These are phyloP conservation scores for Sarocladium brachiariae DNA, from an alignment of 2,329 filamentous ascomycete genomes.

Conservation along the genomic window DNA sequence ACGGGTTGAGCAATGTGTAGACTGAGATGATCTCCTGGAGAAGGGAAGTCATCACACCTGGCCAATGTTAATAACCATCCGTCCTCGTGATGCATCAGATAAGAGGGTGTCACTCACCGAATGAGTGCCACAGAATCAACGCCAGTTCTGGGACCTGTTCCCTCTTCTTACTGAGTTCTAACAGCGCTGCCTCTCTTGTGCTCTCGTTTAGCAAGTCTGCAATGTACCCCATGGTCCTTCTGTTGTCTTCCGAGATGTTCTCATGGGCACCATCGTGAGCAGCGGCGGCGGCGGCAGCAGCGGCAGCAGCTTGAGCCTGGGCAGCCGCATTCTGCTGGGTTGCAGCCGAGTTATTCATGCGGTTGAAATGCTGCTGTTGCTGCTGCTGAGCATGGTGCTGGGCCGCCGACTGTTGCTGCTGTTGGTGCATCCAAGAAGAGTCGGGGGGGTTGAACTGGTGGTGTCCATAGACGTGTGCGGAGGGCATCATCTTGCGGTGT, in stretches of 20 bases:
- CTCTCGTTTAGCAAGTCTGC: constrained; percentile 83
- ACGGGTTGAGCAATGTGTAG: constrained; percentile 92
- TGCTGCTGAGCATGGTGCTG: constrained; percentile 52
- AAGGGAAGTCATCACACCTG: constrained; percentile 95
- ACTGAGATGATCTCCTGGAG: constrained; percentile 98
- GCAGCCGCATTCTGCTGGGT: constrained; percentile 19
- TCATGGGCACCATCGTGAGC: constrained; percentile 49
- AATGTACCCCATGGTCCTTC: constrained; percentile 87
- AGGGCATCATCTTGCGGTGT: constrained; percentile 49
- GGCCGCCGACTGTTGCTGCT: constrained; percentile 38
- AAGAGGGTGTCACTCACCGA: constrained; percentile 51
- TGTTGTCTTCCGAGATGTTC: constrained; percentile 79
- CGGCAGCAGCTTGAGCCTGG: constrained; percentile 47
- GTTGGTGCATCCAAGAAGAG: constrained; percentile 62
- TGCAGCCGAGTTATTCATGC: constrained; percentile 37
- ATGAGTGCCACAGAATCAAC: constrained; percentile 96
- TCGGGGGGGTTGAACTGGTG: constrained; percentile 58
- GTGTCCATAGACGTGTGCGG: constrained; percentile 59
- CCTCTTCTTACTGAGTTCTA: constrained; percentile 97
- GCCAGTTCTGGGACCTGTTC: constrained; percentile 97
- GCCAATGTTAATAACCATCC: constrained; percentile 16
- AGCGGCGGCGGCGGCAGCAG: constrained; percentile 43
- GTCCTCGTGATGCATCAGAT: constrained; percentile 16
- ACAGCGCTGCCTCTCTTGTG: constrained; percentile 80
- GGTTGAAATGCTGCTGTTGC: constrained; percentile 61